Base-by-base conservation (phyloP, 1,284 basidiomycete genomes). In the Coriolopsis trogii region DNA sequence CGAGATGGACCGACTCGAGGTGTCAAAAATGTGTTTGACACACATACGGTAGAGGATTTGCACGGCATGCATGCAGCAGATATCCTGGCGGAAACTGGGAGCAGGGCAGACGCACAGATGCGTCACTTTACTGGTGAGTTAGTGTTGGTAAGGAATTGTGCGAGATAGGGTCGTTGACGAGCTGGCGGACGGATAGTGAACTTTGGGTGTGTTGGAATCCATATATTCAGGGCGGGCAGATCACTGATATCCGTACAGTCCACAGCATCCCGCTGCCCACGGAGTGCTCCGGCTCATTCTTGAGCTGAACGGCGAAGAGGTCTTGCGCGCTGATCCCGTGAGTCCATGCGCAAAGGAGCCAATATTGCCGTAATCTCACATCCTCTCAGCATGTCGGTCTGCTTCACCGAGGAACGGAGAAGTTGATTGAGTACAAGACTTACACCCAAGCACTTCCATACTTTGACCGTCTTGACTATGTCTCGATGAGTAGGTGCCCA, bases 341-440 rank as follows among this genome's bases (percentile, higher is more conserved):
- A 58, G 84, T 78, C 26, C 38, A n/a, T n/a, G n/a, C n/a, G n/a
- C n/a, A n/a, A n/a, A n/a, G n/a, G n/a, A n/a, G n/a, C n/a, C n/a
- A n/a, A n/a, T 15, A 40, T 29, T 34, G 6, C 29, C 33, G 37
- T 29, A 36, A n/a, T 5, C 20, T 13, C 38, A n/a, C n/a, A 39
- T 15, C 12, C 28, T 56, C 30, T 54, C 51, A 94, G 90, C 96
- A 99, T 67, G 89, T 99, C 65, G 97, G 96, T 57, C 82, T 99
- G 34, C 82, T 99, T 54, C 96, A 99, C 74, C 87, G 97, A 65
- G 96, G 95, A 31, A 99, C 96, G 16, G 96, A 99, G 72, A 99
- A 99, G 75, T 82, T 99, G 49, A 99, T 98, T 66, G 96, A 99
- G 75, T 98, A 96, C 83, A 99, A 99, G 80, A 98, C 90, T 9